Evolutionary conservation across 371 early-diverging fungal genomes (phyloP).

Genomic region (Mortierella sp.): DNA sequence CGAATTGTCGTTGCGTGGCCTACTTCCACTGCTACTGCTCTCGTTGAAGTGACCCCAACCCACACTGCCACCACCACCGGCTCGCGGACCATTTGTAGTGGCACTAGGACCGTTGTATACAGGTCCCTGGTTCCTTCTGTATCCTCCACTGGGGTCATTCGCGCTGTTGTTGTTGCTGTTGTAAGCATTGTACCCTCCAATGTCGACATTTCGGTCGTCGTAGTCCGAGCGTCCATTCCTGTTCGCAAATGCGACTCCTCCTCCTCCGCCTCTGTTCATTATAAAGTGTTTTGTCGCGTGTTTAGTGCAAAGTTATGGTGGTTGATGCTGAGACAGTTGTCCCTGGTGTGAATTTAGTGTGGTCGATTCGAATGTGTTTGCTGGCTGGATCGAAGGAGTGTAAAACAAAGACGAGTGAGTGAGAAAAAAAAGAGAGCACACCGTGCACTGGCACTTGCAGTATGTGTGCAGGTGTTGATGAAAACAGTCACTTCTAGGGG

Average conservation of each 20-base stretch:
- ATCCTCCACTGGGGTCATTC: neutral
- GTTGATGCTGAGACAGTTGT: neutral
- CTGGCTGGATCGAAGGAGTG: no score
- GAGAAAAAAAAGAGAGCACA: no score
- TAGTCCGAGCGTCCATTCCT: neutral
- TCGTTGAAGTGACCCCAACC: neutral
- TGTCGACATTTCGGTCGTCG: slow-evolving; percentile 10
- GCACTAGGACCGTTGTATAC: neutral
- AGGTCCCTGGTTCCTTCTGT: neutral
- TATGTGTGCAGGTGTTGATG: no score
- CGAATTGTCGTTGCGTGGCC: neutral
- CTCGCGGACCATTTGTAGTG: no score
- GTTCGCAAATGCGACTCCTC: neutral
- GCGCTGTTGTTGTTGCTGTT: neutral
- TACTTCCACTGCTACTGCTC: neutral
- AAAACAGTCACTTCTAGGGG: no score
- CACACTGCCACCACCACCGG: neutral
- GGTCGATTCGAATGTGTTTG: neutral
- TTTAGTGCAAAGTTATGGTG: neutral
- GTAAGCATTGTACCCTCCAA: neutral
- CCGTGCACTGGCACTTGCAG: no score
- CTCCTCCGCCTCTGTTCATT: slow-evolving; percentile 1
- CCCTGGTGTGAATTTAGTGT: neutral
- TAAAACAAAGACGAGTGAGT: no score
- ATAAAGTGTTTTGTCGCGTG: neutral